Evolutionary conservation across 2,329 filamentous ascomycete species (phyloP), one percentile per base, ranked within the genome.

Genomic region (Penicillium frequentans): DNA sequence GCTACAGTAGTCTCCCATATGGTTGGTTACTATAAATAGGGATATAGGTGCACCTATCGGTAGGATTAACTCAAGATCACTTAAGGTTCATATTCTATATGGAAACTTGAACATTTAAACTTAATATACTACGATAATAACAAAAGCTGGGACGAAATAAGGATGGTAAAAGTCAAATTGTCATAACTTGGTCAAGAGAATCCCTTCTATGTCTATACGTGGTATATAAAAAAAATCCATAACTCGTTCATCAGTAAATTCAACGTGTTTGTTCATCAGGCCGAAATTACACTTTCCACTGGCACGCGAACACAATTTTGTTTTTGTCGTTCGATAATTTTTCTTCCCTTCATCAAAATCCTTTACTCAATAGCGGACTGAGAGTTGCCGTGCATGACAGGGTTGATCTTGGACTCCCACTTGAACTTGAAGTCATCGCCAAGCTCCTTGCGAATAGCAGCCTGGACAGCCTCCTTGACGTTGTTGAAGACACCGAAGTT

Each of bases 401-500:
- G 87, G 79, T 90, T 90, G 65, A 90, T 83, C 65, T 81, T 81
- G 72, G 88, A 86, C 67, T 88, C 84, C 75, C 89, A 91, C 75
- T 85, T 82, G 74, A 89, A 87, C 79, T 85, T 84, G 79, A 91
- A 91, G 65, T 91, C 87, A 45, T 85, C 69, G 14, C 89, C 88
- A 5, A 91, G 75, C 77, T 91, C 81, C 78, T 89, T 89, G 67
- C 80, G 79, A 61, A 90, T 79, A 5, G 87, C 87, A 2, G 85
- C 78, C 75, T 85, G 81, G 54, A 91, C 86, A 0, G 88, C 88
- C 62, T 90, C 87, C 46, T 90, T 79, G 14, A 91, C 89, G 68
- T 90, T 89, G 58, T 79, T 73, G 77, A 91, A 91, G 43, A 91
- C 88, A 61, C 89, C 89, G 69, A 91, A 90, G 77, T 82, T 89